Conservation (phyloP, 345 rosid genomes). For the Crucihimalaya himalaica region DNA sequence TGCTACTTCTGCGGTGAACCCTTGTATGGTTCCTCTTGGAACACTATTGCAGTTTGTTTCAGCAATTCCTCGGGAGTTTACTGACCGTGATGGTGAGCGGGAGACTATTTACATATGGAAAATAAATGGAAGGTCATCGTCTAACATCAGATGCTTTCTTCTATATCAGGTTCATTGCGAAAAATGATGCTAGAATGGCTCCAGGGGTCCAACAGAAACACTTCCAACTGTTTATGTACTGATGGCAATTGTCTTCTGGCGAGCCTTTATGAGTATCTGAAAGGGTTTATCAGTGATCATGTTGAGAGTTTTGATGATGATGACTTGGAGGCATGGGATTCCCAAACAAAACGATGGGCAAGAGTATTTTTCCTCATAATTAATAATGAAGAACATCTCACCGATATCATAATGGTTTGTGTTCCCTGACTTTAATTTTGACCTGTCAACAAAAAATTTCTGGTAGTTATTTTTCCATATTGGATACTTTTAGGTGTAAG, state of each 20-base stretch:
- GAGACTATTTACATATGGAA: background rate
- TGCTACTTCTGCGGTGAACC: constrained; percentile 56
- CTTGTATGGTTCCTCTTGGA: constrained; percentile 66
- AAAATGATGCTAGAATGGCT: constrained; percentile 67
- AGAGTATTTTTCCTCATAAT: constrained; percentile 62
- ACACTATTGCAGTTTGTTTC: constrained; percentile 70
- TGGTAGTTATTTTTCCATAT: background rate
- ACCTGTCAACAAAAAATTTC: constrained; percentile 3
- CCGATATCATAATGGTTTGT: constrained; percentile 60
- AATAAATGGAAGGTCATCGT: background rate
- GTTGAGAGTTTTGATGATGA: constrained; percentile 69
- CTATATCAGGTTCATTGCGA: constrained; percentile 53
- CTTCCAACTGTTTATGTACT: constrained; percentile 27
- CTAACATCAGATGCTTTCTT: constrained; percentile 16
- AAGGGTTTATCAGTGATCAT: constrained; percentile 46
- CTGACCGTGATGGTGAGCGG: constrained; percentile 73
- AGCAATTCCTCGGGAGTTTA: constrained; percentile 77
- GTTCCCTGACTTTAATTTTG: constrained; percentile 30
- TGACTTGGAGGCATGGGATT: constrained; percentile 88
- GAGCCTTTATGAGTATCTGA: constrained; percentile 62
- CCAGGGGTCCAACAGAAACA: constrained; percentile 43
- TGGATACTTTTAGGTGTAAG: background rate
- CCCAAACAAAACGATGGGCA: constrained; percentile 82
- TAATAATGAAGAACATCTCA: constrained; percentile 52
- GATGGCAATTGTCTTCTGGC: constrained; percentile 46